Evolutionary conservation across 176 grass and related monocot genomes (phyloP).

Genomic region (Pontederia paniculata): DNA sequence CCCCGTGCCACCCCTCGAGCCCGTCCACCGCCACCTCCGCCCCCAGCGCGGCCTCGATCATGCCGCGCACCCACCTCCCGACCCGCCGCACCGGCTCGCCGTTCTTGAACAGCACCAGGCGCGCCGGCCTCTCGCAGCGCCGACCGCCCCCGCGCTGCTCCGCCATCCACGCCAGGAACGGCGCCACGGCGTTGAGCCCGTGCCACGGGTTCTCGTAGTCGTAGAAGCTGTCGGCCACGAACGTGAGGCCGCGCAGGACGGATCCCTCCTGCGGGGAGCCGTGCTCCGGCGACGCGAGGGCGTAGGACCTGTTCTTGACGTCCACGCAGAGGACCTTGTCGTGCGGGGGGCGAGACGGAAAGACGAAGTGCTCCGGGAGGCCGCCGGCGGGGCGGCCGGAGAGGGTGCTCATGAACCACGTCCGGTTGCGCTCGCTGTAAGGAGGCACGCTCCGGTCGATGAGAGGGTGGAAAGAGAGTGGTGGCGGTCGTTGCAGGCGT

Average conservation of each 20-base stretch:
- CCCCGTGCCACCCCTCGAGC: neutral
- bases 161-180: constrained; percentile 11
- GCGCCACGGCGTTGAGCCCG: constrained; percentile 1
- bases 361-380: constrained; percentile 13
- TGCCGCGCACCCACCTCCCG: constrained; percentile 5
- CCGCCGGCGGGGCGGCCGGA: neutral
- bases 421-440: constrained; percentile 8
- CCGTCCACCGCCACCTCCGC: neutral
- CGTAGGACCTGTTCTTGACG: constrained; percentile 1
- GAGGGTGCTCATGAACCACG: constrained; percentile 23
- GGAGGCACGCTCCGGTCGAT: constrained; percentile 2
- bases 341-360: constrained; percentile 1
- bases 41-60: constrained; percentile 1
- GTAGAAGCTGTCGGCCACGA: constrained; percentile 8
- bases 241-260: neutral
- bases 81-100: constrained; percentile 10
- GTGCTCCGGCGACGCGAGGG: neutral
- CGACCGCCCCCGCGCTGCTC: neutral
- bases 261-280: neutral
- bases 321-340: constrained; percentile 15
- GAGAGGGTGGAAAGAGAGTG: constrained; percentile 2
- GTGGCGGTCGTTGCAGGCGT: neutral
- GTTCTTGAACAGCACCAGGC: constrained; percentile 10
- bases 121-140: neutral
- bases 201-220: constrained; percentile 15